phyloP scores from a whole-genome alignment of 2,329 filamentous ascomycete species.

The Nigrospora oryzae region DNA sequence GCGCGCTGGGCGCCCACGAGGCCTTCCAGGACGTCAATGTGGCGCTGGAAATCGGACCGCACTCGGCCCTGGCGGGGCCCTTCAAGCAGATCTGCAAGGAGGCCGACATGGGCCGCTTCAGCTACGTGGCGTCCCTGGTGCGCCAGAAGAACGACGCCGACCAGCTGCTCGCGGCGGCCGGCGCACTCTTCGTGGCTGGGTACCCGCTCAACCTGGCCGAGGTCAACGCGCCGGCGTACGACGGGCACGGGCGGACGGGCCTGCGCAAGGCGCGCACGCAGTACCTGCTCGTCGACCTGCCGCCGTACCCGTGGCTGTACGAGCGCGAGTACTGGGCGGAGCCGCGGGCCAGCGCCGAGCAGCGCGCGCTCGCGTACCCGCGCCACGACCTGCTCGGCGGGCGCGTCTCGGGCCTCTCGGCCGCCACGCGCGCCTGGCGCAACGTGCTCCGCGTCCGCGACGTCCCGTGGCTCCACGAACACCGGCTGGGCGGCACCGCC shows the following conservation, averaged over 20 bases:
- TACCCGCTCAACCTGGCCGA: conserved; percentile 5
- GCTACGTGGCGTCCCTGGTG: conserved; percentile 10
- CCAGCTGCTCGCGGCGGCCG: conserved; percentile 8
- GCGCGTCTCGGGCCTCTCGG: conserved; percentile 5
- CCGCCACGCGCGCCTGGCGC: conserved; percentile 15
- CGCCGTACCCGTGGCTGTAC: conserved; percentile 14
- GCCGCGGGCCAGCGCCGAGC: conserved; percentile 6
- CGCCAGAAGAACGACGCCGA: conserved; percentile 8
- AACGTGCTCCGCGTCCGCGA: conserved; percentile 24
- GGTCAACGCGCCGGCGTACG: background rate
- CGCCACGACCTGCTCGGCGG: conserved; percentile 9
- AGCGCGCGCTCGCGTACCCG: conserved; percentile 4
- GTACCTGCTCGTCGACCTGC: conserved; percentile 6
- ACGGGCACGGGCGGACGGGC: background rate
- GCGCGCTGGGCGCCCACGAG: background rate
- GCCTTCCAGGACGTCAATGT: conserved; percentile 9
- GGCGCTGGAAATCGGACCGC: conserved; percentile 14
- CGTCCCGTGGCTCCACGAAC: conserved; percentile 19
- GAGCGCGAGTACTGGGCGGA: conserved; percentile 10
- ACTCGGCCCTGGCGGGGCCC: conserved; percentile 17
- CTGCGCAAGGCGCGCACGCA: background rate
- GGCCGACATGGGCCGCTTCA: conserved; percentile 1
- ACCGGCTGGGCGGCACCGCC: background rate
- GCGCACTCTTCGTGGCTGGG: conserved; percentile 9
- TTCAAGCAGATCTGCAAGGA: conserved; percentile 19